These are phyloP conservation scores for Artemisia annua DNA, from an alignment of 129 eudicot species.

Conservation along the genomic window DNA sequence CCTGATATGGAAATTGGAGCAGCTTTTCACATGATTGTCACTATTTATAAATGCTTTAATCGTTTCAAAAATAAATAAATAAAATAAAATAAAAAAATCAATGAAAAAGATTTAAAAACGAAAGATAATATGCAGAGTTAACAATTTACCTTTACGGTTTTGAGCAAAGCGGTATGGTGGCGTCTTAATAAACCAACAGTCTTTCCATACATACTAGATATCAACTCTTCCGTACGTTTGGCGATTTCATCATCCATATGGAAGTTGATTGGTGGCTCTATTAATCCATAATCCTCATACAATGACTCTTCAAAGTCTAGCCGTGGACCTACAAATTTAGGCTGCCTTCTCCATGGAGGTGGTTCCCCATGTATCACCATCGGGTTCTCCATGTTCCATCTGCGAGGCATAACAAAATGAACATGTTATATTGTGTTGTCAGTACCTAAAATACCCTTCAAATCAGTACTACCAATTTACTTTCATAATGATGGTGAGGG, in stretches of 20 bases:
- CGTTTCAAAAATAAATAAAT: too few species aligned
- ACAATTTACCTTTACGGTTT: conserved; percentile 70
- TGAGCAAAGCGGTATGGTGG: conserved; percentile 93
- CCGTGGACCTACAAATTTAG: conserved; percentile 78
- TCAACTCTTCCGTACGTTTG: conserved; percentile 69
- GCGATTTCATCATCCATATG: conserved; percentile 80
- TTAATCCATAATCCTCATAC: conserved; percentile 51
- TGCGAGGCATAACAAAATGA: conserved; percentile 14
- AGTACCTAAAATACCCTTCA: conserved; percentile 16
- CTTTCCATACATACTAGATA: conserved; percentile 63
- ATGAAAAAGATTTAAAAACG: background rate
- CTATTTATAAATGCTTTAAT: too few species aligned
- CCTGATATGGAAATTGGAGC: too few species aligned
- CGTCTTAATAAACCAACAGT: conserved; percentile 60
- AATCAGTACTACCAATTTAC: background rate
- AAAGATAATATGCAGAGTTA: background rate
- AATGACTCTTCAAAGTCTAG: conserved; percentile 88
- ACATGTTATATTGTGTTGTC: background rate
- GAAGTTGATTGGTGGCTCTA: conserved; percentile 66
- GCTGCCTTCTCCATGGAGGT: conserved; percentile 70
- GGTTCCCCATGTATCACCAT: conserved; percentile 91
- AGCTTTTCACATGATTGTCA: too few species aligned
- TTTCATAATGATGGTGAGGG: background rate
- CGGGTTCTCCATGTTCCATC: conserved; percentile 94
- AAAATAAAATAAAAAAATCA: too few species aligned